phyloP scores from a whole-genome alignment of 2,329 filamentous ascomycete genomes.

The Knufia fluminis region DNA sequence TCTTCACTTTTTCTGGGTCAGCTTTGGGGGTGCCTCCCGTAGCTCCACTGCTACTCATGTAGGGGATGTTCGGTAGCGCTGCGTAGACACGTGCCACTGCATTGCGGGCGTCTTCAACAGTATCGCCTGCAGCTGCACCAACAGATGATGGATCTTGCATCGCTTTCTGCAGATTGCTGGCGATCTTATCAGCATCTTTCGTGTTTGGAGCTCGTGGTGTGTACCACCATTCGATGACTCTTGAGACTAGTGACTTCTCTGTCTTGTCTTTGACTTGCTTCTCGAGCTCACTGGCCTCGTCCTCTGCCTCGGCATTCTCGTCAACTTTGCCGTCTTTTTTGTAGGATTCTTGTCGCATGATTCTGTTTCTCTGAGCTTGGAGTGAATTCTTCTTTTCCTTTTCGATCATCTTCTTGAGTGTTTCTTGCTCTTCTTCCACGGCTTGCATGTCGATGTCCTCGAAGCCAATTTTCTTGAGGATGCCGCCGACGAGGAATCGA shows the following conservation, averaged over 20 bases:
- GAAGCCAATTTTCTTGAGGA: slow-evolving; percentile 59
- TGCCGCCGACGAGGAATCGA: slow-evolving; percentile 55
- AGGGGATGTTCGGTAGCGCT: slow-evolving; percentile 20
- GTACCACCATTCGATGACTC: slow-evolving; percentile 24
- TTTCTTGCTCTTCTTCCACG: slow-evolving; percentile 35
- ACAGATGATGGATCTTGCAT: slow-evolving; percentile 13
- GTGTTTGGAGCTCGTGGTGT: slow-evolving; percentile 16
- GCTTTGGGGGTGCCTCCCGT: slow-evolving; percentile 9
- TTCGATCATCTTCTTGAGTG: slow-evolving; percentile 31
- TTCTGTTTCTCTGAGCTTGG: slow-evolving; percentile 17
- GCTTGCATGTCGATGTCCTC: slow-evolving; percentile 51
- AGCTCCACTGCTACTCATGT: slow-evolving; percentile 10
- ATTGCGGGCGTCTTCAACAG: slow-evolving; percentile 13
- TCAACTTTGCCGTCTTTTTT: slow-evolving; percentile 19
- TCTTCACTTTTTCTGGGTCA: slow-evolving; percentile 11
- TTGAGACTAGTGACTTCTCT: slow-evolving; percentile 22
- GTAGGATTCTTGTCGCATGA: slow-evolving; percentile 18
- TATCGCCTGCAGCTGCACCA: slow-evolving; percentile 11
- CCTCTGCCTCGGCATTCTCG: slow-evolving; percentile 23
- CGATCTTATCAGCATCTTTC: slow-evolving; percentile 20
- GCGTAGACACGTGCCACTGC: slow-evolving; percentile 16
- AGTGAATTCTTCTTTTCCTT: slow-evolving; percentile 29
- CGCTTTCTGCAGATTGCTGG: slow-evolving; percentile 13
- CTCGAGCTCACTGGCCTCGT: slow-evolving; percentile 21
- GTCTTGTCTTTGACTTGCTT: slow-evolving; percentile 23